A percentile compares a stretch with the other conserved stretches of the same genome.
Conservation (phyloP, 306 rosid genomes). For the Sechiopsis laciniata region DNA sequence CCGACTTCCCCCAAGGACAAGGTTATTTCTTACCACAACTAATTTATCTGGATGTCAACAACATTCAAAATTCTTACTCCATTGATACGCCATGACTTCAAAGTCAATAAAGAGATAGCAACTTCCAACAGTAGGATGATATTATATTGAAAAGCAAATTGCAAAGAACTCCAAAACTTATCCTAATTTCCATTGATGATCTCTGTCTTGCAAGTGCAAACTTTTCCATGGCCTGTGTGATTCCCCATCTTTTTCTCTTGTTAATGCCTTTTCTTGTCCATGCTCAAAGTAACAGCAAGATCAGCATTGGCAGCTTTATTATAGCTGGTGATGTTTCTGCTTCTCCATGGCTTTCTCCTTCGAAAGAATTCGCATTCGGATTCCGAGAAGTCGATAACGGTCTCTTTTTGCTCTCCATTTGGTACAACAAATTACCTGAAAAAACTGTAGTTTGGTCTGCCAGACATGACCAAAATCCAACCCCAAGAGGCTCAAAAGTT, state of each 20-base stretch:
- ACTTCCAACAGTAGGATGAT: no score
- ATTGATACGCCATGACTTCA: no score
- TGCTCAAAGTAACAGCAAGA: constrained; percentile 2
- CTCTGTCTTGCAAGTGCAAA: background rate
- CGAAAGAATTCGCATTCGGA: constrained; percentile 49
- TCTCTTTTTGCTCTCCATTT: constrained; percentile 38
- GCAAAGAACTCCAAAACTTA: background rate
- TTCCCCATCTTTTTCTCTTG: background rate
- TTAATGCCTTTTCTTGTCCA: background rate
- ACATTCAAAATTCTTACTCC: no score
- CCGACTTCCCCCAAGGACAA: no score
- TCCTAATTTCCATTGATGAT: background rate
- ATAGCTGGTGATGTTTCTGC: constrained; percentile 6
- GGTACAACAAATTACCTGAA: constrained; percentile 43
- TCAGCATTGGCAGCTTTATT: background rate
- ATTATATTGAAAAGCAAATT: background rate
- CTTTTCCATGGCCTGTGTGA: background rate
- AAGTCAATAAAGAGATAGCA: no score
- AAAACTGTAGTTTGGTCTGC: constrained; percentile 43
- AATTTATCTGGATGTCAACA: no score
- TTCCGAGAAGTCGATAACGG: constrained; percentile 25
- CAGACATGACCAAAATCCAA: background rate
- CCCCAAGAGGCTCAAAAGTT: constrained; percentile 1
- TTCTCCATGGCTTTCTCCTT: constrained; percentile 17
- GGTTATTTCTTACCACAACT: no score